Base-by-base conservation (phyloP, 805 yeast genomes). In the Zygosaccharomyces lentus region DNA sequence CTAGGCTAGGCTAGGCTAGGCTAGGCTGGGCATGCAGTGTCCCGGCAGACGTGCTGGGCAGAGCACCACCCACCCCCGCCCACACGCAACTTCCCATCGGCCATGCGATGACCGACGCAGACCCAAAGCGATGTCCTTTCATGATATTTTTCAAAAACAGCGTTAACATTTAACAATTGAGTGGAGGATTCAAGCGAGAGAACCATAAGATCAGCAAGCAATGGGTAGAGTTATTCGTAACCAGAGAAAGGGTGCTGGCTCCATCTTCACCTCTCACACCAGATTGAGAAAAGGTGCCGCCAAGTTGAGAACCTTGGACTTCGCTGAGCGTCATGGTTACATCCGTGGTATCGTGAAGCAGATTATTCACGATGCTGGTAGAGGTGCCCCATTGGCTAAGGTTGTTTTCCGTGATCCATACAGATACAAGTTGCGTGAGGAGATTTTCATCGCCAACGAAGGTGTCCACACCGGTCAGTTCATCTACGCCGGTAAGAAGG, bases 191-290 rank as follows among this genome's bases (percentile, higher is more conserved):
- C 24, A 38, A 38, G 41, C 26, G 56, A 57, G 41, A 38, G 56
- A 57, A 59, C 64, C 66, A 59, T 47, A 48, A 52, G 50, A 59
- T 58, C 65, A 60, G 58, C 56, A 57, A 58, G 56, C 62, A 64
- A 64, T 64, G 68, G 68, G 68, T 87, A 88, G 98, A 85, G 99
- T 93, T 80, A 93, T 93, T 82, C 95, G 99, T 82, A 93, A 93
- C 85, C 99, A 93, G 85, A 90, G 99, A 89, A 93, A 93, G 82
- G 98, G 98, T 86, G 96, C 96, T 77, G 98, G 99, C 74, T 91
- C 98, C 71, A 89, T 93, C 84, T 93, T 93, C 89, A 85, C 95
- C 74, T 84, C 99, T 71, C 96, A 91, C 93, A 91, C 98, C 83
- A 91, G 98, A 80, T 87, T 93, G 77, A 89, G 99, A 87, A 87